These are phyloP conservation scores for Diplodia intermedia DNA, from an alignment of 2,329 filamentous ascomycete species.

Conservation along the genomic window DNA sequence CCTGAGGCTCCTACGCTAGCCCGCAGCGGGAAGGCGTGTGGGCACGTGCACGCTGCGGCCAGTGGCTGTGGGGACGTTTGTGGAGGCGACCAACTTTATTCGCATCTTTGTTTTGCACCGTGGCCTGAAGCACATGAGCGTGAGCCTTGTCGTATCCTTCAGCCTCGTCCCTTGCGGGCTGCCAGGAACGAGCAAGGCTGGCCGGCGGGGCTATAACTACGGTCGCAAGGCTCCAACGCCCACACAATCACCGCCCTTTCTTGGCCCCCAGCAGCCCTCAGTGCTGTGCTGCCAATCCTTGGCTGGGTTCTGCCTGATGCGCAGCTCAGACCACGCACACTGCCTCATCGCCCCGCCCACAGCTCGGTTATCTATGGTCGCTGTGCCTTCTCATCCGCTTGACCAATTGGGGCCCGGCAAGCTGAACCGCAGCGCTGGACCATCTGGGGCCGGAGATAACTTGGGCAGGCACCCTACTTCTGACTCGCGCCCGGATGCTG, in stretches of 20 bases:
- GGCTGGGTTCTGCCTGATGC: neutral
- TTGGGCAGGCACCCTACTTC: neutral
- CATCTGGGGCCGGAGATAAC: neutral
- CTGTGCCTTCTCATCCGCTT: conserved; percentile 2
- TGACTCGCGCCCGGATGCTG: neutral
- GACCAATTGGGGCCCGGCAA: neutral
- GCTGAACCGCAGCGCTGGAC: conserved; percentile 1
- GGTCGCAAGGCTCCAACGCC: neutral
- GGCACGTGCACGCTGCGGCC: conserved; percentile 2
- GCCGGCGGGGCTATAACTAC: no score
- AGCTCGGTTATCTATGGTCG: no score
- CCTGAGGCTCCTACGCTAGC: neutral
- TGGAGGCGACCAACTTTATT: conserved; percentile 20
- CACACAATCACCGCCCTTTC: neutral
- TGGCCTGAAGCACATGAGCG: neutral
- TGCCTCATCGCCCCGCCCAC: no score
- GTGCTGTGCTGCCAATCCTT: neutral
- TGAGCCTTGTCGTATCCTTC: neutral
- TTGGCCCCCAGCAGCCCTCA: no score
- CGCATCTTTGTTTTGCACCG: neutral
- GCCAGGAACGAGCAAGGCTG: conserved; percentile 5
- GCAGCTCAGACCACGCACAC: neutral
- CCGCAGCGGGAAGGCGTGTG: neutral
- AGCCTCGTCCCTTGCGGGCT: neutral
- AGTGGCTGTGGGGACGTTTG: conserved; percentile 9